A percentile compares a stretch with the other conserved stretches of the same genome.
phyloP scores from a whole-genome alignment of 148 eudicot species.

The Euryodendron excelsum region DNA sequence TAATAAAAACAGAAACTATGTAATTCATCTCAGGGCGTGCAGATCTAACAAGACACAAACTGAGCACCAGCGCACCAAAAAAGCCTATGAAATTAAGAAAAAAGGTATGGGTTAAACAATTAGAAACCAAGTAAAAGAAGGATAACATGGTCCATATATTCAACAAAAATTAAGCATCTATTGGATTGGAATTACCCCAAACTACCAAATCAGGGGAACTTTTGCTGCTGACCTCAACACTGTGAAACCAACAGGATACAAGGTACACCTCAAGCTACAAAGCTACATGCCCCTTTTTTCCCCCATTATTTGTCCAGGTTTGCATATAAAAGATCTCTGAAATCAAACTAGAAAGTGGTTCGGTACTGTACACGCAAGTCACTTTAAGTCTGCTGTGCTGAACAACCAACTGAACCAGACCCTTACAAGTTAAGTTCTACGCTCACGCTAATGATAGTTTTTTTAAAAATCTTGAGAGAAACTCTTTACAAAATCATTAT shows the following conservation, averaged over 20 bases:
- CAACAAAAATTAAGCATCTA: neutral
- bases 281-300: neutral
- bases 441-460: neutral
- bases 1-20: neutral
- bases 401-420: neutral
- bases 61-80: neutral
- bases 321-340: neutral
- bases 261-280: neutral
- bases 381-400: neutral
- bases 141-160: neutral
- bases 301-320: neutral
- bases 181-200: neutral
- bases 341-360: constrained; percentile 8
- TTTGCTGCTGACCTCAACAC: neutral
- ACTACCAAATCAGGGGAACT: neutral
- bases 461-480: neutral
- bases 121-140: neutral
- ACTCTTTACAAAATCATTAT: neutral
- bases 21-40: neutral
- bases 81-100: neutral
- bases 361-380: neutral
- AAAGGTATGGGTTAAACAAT: neutral
- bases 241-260: constrained; percentile 5
- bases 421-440: neutral
- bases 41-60: neutral